These are phyloP conservation scores for Globisporangium polare DNA, from an alignment of 352 stramenopile species.

Conservation along the genomic window DNA sequence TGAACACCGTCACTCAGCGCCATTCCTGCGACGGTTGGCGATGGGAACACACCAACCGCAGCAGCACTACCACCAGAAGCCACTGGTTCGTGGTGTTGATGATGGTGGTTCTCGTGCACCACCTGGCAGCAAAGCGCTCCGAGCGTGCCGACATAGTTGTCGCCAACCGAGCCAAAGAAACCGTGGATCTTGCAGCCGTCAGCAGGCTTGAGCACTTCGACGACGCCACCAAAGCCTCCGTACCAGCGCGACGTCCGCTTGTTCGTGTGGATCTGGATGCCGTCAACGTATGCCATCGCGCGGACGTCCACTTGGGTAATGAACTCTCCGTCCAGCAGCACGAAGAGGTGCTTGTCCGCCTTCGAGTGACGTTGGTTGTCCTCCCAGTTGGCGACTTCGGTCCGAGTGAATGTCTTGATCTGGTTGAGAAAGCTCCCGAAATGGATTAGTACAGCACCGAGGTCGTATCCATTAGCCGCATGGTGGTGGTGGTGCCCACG, in stretches of 20 bases:
- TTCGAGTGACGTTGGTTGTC: constrained; percentile 19
- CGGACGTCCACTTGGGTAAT: constrained; percentile 50
- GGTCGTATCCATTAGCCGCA: constrained; percentile 1
- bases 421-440: constrained; percentile 39
- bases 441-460: constrained; percentile 44
- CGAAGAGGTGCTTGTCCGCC: constrained; percentile 35
- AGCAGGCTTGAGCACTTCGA: constrained; percentile 37
- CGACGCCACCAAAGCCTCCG: constrained; percentile 43
- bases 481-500: background rate
- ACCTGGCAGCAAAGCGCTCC: constrained; percentile 33
- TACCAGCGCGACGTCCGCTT: constrained; percentile 52
- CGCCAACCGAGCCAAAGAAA: constrained; percentile 51
- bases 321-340: constrained; percentile 41
- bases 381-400: constrained; percentile 18
- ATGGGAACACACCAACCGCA: constrained; percentile 5
- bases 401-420: constrained; percentile 34
- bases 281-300: constrained; percentile 62
- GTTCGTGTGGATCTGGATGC: constrained; percentile 64
- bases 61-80: background rate
- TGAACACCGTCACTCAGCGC: constrained; percentile 20
- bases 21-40: constrained; percentile 16
- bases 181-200: constrained; percentile 38
- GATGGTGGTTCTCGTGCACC: background rate
- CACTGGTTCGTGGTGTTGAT: background rate
- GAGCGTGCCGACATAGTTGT: constrained; percentile 45